These are phyloP conservation scores for Echites panduratus DNA, from an alignment of 257 asterid species.

Conservation along the genomic window DNA sequence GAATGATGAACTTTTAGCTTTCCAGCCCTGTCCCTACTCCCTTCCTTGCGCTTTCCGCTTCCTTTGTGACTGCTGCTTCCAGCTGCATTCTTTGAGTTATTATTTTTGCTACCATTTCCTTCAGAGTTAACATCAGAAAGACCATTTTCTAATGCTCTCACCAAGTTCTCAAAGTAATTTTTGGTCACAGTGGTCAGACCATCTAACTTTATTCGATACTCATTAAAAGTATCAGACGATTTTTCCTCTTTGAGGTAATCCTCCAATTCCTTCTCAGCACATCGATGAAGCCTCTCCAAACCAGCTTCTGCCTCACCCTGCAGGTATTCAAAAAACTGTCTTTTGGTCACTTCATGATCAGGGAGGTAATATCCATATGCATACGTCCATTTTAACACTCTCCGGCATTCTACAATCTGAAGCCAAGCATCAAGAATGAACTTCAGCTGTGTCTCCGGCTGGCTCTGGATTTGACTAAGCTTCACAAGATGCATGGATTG, in stretches of 20 bases:
- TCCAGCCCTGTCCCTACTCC: not conserved
- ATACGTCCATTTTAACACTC: constrained; percentile 95
- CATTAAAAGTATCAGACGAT: constrained; percentile 57
- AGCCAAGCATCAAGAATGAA: constrained; percentile 91
- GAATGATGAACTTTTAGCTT: constrained; percentile 3
- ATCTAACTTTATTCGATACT: constrained; percentile 83
- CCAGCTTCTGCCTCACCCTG: constrained; percentile 99
- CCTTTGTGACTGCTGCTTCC: constrained; percentile 57
- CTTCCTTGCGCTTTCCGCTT: constrained; percentile 14
- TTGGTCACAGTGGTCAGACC: constrained; percentile 85
- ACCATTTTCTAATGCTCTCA: constrained; percentile 81
- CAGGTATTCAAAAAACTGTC: constrained; percentile 82
- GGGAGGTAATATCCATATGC: constrained; percentile 86
- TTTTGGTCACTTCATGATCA: constrained; percentile 57
- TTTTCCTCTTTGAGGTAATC: constrained; percentile 48
- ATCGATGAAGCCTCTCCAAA: constrained; percentile 93
- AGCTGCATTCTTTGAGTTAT: constrained; percentile 33
- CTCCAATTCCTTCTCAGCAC: constrained; percentile 92
- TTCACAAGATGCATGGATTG: constrained; percentile 66
- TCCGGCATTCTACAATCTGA: constrained; percentile 97
- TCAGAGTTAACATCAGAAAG: constrained; percentile 78
- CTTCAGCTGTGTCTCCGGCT: constrained; percentile 76
- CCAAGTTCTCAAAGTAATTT: constrained; percentile 85
- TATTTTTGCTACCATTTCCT: constrained; percentile 35
- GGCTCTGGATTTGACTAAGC: constrained; percentile 78